phyloP scores from a whole-genome alignment of 176 grass and related monocot species.

The Avena eriantha region DNA sequence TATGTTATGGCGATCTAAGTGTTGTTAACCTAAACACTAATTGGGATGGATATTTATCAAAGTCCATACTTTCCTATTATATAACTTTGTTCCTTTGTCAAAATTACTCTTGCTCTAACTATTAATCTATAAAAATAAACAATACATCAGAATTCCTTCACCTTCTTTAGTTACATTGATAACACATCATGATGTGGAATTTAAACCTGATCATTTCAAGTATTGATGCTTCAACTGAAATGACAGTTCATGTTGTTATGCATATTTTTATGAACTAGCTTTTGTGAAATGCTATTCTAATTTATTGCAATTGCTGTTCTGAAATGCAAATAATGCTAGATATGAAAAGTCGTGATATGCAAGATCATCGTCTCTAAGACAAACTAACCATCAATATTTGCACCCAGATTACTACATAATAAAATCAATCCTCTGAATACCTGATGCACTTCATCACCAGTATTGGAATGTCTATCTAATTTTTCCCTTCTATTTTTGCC shows the following conservation, averaged over 20 bases:
- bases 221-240: constrained; percentile 16
- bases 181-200: background rate
- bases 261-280: background rate
- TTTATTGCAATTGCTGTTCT: background rate
- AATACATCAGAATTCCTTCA: background rate
- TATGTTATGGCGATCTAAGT: background rate
- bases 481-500: background rate
- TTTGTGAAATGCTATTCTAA: background rate
- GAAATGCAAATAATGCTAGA: background rate
- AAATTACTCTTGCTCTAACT: background rate
- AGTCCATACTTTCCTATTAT: background rate
- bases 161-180: background rate
- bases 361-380: background rate
- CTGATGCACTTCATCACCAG: background rate
- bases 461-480: background rate
- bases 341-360: background rate
- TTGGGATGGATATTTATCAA: background rate
- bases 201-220: background rate
- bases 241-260: background rate
- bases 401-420: background rate
- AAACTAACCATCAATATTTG: background rate
- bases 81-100: background rate
- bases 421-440: background rate
- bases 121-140: background rate
- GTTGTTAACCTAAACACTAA: background rate